Conservation (phyloP, 495 filamentous ascomycete genomes). For the Letharia columbiana region DNA sequence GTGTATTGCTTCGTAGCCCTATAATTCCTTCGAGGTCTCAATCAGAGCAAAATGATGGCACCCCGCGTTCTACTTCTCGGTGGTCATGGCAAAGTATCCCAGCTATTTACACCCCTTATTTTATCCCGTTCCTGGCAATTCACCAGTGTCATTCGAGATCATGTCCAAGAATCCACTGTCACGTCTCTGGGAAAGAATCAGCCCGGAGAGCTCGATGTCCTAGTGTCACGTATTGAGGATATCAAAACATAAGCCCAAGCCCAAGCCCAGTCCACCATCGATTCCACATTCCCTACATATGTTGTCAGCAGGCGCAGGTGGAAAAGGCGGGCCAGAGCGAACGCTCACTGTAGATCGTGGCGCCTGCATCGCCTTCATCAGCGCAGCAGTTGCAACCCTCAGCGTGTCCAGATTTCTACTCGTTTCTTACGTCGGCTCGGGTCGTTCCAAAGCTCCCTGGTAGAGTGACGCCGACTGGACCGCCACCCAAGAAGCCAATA, state of each 20-base stretch:
- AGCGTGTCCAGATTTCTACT: constrained; percentile 65
- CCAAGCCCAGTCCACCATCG: constrained; percentile 54
- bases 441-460: constrained; percentile 54
- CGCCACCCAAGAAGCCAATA: constrained; percentile 41
- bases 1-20: background rate
- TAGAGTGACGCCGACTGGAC: constrained; percentile 55
- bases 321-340: constrained; percentile 58
- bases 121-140: constrained; percentile 64
- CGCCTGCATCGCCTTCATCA: constrained; percentile 63
- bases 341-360: constrained; percentile 58
- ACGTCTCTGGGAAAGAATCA: constrained; percentile 47
- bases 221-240: constrained; percentile 62
- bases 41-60: constrained; percentile 1
- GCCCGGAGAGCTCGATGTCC: constrained; percentile 47
- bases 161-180: constrained; percentile 56
- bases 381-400: constrained; percentile 48
- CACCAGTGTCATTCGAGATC: constrained; percentile 66
- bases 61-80: constrained; percentile 62
- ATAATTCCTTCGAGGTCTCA: background rate
- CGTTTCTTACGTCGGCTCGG: constrained; percentile 57
- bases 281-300: constrained; percentile 54
- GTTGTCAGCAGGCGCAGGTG: constrained; percentile 75
- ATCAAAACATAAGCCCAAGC: constrained; percentile 48
- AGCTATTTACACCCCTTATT: constrained; percentile 68
- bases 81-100: constrained; percentile 71